Base-by-base conservation (phyloP, 306 rosid genomes). In the Gleditsia sinensis region DNA sequence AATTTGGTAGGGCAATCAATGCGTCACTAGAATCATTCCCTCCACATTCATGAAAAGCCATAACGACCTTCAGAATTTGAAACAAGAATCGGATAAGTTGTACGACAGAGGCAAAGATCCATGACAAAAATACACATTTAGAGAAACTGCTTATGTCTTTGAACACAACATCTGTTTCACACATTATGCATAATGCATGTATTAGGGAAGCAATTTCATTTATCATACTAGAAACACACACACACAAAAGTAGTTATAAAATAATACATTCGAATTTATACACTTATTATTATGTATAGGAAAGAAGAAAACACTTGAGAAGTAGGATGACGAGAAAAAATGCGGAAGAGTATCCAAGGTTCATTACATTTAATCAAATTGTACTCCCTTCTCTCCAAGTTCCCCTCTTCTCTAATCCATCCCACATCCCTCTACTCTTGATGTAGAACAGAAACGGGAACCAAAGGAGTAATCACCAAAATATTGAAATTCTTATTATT, bases 21-120 rank as follows among this genome's bases (percentile, higher is more conserved):
- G 87, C 83, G 24, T 90, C 95, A 65, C 87, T 86, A 62, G 95
- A 84, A 69, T 86, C 88, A 70, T 67, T 84, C 82, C 90, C 92
- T 72, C 92, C 96, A 82, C 42, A 84, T 67, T 89, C 96, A 83
- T 94, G 96, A 80, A 94, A 94, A 75, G 97, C 97, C 96, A 94
- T 84, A 71, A 88, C 99, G 75, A 92, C 97, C 99, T 94, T 78
- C 86, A 76, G 61, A 82, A 62, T 74, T 78, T 78, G 77, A 69
- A 83, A 75, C 42, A 51, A 48, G 77, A 74, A 63, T 75, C 75
- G 83, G 72, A 72, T 49, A 51, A 56, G 59, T 42, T 78, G 67
- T 53, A 67, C 59, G 86, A 82, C 40, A 51, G 48, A 19, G 54
- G 28, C 56, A 57, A 78, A 78, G 62, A 78, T 48, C 61, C 55